phyloP scores from a whole-genome alignment of 441 rosid species.

The Pelargonium cotyledonis region DNA sequence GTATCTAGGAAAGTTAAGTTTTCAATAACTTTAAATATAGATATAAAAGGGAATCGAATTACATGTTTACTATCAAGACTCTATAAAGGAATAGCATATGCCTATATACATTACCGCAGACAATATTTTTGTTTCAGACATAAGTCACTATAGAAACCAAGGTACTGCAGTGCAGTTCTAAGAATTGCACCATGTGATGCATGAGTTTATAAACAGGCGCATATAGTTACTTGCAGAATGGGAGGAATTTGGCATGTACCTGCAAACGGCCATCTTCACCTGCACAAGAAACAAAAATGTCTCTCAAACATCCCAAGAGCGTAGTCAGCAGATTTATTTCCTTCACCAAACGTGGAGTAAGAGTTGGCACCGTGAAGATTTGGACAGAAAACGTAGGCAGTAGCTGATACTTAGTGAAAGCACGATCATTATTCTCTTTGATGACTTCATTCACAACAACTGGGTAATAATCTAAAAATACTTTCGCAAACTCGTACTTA shows the following conservation, averaged over 20 bases:
- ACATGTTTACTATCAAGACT: background rate
- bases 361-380: conserved; percentile 86
- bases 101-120: background rate
- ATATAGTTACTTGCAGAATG: conserved; percentile 5
- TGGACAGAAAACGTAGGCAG: conserved; percentile 83
- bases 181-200: too few relatives aligned
- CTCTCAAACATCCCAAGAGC: conserved; percentile 71
- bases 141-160: background rate
- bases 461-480: conserved; percentile 76
- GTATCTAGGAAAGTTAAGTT: too few relatives aligned
- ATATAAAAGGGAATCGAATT: background rate
- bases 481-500: conserved; percentile 87
- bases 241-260: conserved; percentile 30
- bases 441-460: conserved; percentile 54
- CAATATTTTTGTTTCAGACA: conserved; percentile 4
- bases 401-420: conserved; percentile 48
- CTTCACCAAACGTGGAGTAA: conserved; percentile 85
- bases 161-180: background rate
- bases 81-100: background rate
- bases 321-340: conserved; percentile 68
- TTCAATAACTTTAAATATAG: too few relatives aligned
- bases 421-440: conserved; percentile 42
- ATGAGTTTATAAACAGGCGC: background rate
- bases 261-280: conserved; percentile 79
- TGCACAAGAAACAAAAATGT: conserved; percentile 56